Evolutionary conservation across 1,284 basidiomycete species (phyloP), one percentile per base, ranked within the genome.

Genomic region (Ceratobasidium sp.): DNA sequence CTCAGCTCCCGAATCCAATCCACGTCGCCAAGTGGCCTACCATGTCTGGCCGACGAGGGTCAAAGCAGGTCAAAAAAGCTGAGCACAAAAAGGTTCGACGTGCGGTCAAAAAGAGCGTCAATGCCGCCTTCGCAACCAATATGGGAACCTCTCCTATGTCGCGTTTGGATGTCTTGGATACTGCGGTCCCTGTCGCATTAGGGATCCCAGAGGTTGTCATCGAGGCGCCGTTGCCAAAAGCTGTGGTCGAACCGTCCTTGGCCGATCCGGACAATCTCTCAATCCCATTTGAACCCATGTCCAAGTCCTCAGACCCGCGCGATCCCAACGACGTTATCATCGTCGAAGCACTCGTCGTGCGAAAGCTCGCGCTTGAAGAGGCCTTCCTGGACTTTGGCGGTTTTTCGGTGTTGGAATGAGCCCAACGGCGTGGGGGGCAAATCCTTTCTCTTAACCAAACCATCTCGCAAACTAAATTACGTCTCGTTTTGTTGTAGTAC

Each of bases 291-390:
- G 62, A 54, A 13, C 50, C 62, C 7, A 13, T 6, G 3, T 17
- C 12, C 3, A 32, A 54, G 31, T 31, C 56, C 25, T 25, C 49
- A 5, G 10, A 27, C 12, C 10, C 47, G 7, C n/a, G n/a, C 20
- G 25, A 57, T n/a, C 10, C 62, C 45, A 54, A 70, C 72, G 43
- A 70, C 47, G 60, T 62, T 0, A 67, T 73, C 12, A 91, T 92
- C 54, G 89, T 92, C n/a, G 90, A 92, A 76, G 90, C 85, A 1
- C 81, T 92, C 32, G 87, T 92, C 1, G 86, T 91, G 15, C 82
- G 89, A 57, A 90, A 92, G 77, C 80, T 90, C 78, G 86, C 86
- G 10, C 74, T 88, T 2, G 87, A 89, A 68, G 90, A 91, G 75
- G 87, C 82, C 8, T 91, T 87, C 76, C 76, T 91, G 69, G 89